Conservation (phyloP, 352 stramenopile genomes). For the Phytophthora boehmeriae region DNA sequence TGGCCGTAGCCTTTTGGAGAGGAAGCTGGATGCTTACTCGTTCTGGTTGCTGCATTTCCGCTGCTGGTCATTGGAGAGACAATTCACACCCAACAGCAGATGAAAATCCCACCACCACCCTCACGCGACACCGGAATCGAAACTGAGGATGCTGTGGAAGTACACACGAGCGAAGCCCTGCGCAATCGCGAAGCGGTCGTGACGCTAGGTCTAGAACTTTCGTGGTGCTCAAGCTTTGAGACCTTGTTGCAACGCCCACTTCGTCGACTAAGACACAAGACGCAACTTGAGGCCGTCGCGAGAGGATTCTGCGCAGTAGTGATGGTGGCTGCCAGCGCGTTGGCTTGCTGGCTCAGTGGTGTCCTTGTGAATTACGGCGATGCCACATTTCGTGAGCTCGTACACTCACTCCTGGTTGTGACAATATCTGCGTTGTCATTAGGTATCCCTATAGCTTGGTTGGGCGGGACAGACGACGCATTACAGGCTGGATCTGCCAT, state of each 20-base stretch:
- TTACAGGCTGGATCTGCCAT: slow-evolving; percentile 34
- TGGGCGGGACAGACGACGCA: slow-evolving; percentile 28
- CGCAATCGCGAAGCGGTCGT: slow-evolving; percentile 46
- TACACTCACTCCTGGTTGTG: slow-evolving; percentile 49
- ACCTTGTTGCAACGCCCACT: slow-evolving; percentile 33
- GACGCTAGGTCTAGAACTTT: slow-evolving; percentile 40
- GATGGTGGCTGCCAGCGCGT: slow-evolving; percentile 43
- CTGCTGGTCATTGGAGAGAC: slow-evolving; percentile 58
- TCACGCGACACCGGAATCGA: slow-evolving; percentile 8
- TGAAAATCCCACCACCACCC: slow-evolving; percentile 9
- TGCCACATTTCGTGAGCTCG: slow-evolving; percentile 50
- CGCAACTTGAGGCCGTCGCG: slow-evolving; percentile 39
- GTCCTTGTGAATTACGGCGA: slow-evolving; percentile 44
- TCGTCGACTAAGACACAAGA: slow-evolving; percentile 15
- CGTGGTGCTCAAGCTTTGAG: slow-evolving; percentile 36
- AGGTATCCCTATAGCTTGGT: slow-evolving; percentile 34
- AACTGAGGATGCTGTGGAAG: slow-evolving; percentile 31
- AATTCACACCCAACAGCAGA: slow-evolving; percentile 24
- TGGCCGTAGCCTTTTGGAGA: slow-evolving; percentile 48
- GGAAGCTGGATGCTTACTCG: slow-evolving; percentile 67
- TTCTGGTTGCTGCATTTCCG: slow-evolving; percentile 62
- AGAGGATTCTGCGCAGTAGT: slow-evolving; percentile 73
- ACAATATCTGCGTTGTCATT: slow-evolving; percentile 45
- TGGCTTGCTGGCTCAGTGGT: slow-evolving; percentile 70
- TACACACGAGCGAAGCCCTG: slow-evolving; percentile 52